These are phyloP conservation scores for Filobasidium floriforme DNA, from an alignment of 768 basidiomycete species.

Conservation along the genomic window DNA sequence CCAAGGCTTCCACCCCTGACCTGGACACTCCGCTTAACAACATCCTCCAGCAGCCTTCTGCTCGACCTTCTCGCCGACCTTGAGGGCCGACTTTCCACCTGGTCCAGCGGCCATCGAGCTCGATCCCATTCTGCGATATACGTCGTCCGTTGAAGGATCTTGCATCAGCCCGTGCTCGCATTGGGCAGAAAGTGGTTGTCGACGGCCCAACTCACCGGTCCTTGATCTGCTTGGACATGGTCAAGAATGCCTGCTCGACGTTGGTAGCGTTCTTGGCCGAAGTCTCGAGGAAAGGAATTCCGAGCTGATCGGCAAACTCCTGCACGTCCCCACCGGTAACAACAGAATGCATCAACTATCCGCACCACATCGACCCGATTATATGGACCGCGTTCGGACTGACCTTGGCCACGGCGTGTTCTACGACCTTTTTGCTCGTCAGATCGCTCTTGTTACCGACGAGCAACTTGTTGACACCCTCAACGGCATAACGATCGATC, in stretches of 20 bases:
- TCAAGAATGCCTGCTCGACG: conserved; percentile 98
- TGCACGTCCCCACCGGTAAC: conserved; percentile 51
- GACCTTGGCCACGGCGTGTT: conserved; percentile 42
- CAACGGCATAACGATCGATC: conserved; percentile 97
- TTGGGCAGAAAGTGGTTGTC: not conserved
- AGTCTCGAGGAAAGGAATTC: conserved; percentile 94
- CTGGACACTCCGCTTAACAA: conserved; percentile 27
- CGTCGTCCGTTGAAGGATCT: not conserved
- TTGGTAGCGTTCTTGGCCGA: conserved; percentile 95
- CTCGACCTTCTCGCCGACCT: conserved; percentile 42
- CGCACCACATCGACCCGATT: not conserved
- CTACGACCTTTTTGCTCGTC: conserved; percentile 70
- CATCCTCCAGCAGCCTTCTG: conserved; percentile 44
- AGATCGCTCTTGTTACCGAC: conserved; percentile 99
- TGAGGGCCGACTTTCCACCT: conserved; percentile 42
- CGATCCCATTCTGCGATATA: conserved; percentile 37
- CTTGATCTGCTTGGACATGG: conserved; percentile 70
- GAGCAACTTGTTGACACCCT: conserved; percentile 97
- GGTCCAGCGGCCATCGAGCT: conserved; percentile 42
- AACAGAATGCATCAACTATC: conserved; percentile 7
- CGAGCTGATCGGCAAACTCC: conserved; percentile 84
- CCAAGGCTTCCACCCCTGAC: too few species aligned
- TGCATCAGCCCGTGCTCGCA: not conserved
- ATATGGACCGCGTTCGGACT: not conserved
- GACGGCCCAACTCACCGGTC: conserved; percentile 35